These are phyloP conservation scores for Amanita rimosa DNA, from an alignment of 768 basidiomycete species.

Conservation along the genomic window DNA sequence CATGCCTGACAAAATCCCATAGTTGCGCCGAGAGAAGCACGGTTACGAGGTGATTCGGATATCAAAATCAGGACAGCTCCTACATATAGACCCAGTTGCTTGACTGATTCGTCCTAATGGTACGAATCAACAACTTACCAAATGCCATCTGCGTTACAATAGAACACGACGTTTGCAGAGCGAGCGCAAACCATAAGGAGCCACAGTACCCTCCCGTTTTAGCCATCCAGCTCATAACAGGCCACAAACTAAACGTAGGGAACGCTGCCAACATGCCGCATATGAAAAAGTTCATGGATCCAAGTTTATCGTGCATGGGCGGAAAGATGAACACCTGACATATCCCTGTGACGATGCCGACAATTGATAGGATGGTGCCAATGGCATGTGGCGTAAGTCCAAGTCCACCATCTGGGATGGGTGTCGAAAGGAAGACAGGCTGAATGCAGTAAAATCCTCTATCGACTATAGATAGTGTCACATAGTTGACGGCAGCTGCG, in stretches of 20 bases:
- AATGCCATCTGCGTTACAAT: too few relatives aligned
- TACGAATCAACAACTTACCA: too few relatives aligned
- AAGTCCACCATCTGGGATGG: conserved; percentile 17
- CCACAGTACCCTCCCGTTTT: too few relatives aligned
- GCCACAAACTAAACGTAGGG: conserved; percentile 35
- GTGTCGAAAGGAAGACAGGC: conserved; percentile 59
- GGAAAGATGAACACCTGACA: conserved; percentile 47
- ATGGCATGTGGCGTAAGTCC: conserved; percentile 41
- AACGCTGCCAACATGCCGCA: conserved; percentile 27
- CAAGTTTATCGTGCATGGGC: conserved; percentile 31
- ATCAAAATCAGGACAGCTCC: too few relatives aligned
- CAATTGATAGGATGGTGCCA: conserved; percentile 40
- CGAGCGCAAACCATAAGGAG: too few relatives aligned
- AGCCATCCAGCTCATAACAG: conserved; percentile 14
- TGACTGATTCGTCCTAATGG: too few relatives aligned
- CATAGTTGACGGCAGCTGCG: too few relatives aligned
- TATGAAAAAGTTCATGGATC: conserved; percentile 37
- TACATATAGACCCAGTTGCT: too few relatives aligned
- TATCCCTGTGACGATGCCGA: conserved; percentile 41
- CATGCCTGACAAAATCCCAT: too few relatives aligned
- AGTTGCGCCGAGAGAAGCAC: too few relatives aligned
- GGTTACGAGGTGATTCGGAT: too few relatives aligned
- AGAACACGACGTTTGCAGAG: too few relatives aligned
- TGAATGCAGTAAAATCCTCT: conserved; percentile 45
- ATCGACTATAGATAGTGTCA: conserved; percentile 38